Evolutionary conservation across 305 asterid species (phyloP).

Genomic region (Caryopteris hybrid): DNA sequence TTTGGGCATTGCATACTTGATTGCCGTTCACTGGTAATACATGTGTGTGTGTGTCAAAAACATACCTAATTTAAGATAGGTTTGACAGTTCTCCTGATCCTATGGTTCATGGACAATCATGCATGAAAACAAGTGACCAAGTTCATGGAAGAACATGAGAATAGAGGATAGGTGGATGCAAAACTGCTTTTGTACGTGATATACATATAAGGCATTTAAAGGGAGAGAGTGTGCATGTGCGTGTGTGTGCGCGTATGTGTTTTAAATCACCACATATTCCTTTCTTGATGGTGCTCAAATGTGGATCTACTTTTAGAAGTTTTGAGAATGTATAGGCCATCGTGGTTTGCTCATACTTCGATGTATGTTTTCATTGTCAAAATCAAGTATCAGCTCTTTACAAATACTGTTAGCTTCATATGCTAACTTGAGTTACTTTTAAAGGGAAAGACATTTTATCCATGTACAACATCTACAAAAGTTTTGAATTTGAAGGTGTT

Average conservation of each 20-base stretch:
- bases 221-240: not conserved
- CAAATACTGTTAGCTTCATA: not conserved
- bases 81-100: not conserved
- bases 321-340: not conserved
- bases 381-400: not conserved
- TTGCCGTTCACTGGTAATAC: not conserved
- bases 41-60: not conserved
- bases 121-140: not conserved
- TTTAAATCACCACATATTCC: too few species aligned
- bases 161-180: not conserved
- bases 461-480: not conserved
- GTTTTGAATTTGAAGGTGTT: not conserved
- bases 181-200: not conserved
- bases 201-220: not conserved
- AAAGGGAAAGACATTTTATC: not conserved
- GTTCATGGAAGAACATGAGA: not conserved
- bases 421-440: not conserved
- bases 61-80: not conserved
- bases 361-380: not conserved
- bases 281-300: too few species aligned
- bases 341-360: not conserved
- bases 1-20: not conserved
- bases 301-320: too few species aligned
- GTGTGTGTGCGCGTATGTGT: too few species aligned
- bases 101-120: not conserved